A percentile compares a stretch with the other conserved stretches of the same genome.
phyloP scores from a whole-genome alignment of 306 rosid genomes.

The Myrica gale region DNA sequence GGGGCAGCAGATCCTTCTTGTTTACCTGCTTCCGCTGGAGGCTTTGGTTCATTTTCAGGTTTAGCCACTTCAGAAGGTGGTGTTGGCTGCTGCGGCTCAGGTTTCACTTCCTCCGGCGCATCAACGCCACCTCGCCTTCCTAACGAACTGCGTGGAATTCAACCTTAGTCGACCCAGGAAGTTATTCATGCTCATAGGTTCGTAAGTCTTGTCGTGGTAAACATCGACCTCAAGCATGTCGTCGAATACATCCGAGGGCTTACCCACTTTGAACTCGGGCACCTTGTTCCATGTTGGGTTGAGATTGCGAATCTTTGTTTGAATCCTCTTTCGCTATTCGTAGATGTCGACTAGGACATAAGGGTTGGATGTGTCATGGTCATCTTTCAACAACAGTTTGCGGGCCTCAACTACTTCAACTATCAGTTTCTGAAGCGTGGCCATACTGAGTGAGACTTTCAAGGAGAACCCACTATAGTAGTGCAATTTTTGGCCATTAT shows the following conservation, averaged over 20 bases:
- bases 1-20: slow-evolving; percentile 9
- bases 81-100: background rate
- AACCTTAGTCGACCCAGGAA: slow-evolving; percentile 63
- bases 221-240: slow-evolving; percentile 68
- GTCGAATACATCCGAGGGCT: slow-evolving; percentile 51
- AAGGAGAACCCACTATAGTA: no score
- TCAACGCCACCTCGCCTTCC: slow-evolving; percentile 77
- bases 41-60: slow-evolving; percentile 13
- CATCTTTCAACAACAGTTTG: slow-evolving; percentile 68
- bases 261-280: slow-evolving; percentile 59
- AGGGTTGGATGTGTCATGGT: slow-evolving; percentile 77
- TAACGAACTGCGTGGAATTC: slow-evolving; percentile 63
- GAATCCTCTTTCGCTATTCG: slow-evolving; percentile 62
- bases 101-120: slow-evolving; percentile 33
- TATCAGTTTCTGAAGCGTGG: slow-evolving; percentile 46
- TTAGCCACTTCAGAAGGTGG: background rate
- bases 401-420: slow-evolving; percentile 89
- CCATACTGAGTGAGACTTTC: slow-evolving; percentile 23
- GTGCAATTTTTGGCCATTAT: background rate
- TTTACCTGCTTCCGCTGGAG: background rate
- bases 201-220: slow-evolving; percentile 55
- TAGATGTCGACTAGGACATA: slow-evolving; percentile 62
- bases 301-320: slow-evolving; percentile 46
- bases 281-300: slow-evolving; percentile 78
- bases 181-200: slow-evolving; percentile 57